Percentiles rank a stretch among this genome's conserved stretches.
Evolutionary conservation across 1,284 basidiomycete species (phyloP).

Genomic region (Lignosus rhinocerotis): DNA sequence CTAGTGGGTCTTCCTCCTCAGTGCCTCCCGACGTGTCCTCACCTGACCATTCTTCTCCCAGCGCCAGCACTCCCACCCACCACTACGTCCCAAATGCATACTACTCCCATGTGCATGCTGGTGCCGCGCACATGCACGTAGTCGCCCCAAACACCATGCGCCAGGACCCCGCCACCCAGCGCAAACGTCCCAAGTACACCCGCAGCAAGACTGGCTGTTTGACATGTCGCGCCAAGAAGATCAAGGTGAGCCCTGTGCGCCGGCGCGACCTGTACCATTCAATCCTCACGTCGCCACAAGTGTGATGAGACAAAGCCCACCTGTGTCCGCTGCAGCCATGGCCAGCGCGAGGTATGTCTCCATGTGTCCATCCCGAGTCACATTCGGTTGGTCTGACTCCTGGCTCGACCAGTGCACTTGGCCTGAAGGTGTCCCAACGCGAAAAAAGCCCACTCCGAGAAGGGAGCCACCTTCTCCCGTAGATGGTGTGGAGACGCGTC

Average conservation of each 20-base stretch:
- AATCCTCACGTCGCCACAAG: conserved; percentile 38
- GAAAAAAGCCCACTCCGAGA: conserved; percentile 53
- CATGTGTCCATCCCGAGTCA: conserved; percentile 19
- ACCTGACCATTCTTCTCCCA: conserved; percentile 29
- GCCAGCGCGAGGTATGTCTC: conserved; percentile 68
- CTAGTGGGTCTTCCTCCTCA: conserved; percentile 47
- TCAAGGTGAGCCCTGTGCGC: conserved; percentile 60
- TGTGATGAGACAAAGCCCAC: conserved; percentile 82
- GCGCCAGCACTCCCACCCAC: conserved; percentile 21
- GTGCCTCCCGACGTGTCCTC: conserved; percentile 1
- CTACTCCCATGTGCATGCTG: conserved; percentile 44
- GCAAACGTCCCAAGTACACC: conserved; percentile 84
- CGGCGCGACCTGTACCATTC: conserved; percentile 9
- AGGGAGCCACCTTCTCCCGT: conserved; percentile 40
- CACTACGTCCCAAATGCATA: conserved; percentile 47
- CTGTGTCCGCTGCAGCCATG: conserved; percentile 78
- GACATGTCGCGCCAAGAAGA: conserved; percentile 84
- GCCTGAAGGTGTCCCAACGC: conserved; percentile 69
- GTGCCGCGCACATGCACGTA: conserved; percentile 43
- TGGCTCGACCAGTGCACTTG: conserved; percentile 65
- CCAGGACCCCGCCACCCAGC: conserved; percentile 50
- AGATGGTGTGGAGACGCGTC: conserved; percentile 47
- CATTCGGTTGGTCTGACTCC: conserved; percentile 5
- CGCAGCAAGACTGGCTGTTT: conserved; percentile 84
- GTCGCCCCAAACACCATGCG: conserved; percentile 41